phyloP scores from a whole-genome alignment of 2,329 filamentous ascomycete genomes.

The Lecanicillium sp. region DNA sequence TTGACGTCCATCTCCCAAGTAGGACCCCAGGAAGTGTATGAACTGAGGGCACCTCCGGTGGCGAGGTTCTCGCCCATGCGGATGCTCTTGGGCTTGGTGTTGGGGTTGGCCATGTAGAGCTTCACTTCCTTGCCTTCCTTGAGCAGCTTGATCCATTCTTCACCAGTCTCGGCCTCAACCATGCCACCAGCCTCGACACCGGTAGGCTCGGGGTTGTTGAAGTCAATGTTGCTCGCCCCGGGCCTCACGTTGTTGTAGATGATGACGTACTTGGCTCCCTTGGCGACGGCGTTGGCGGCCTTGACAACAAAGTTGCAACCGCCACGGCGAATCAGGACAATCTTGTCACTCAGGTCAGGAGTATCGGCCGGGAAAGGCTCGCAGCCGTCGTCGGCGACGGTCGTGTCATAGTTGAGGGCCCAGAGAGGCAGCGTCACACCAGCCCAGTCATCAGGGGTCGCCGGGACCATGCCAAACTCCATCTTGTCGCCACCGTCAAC shows the following conservation, averaged over 20 bases:
- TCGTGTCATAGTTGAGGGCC: constrained; percentile 39
- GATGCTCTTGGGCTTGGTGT: constrained; percentile 23
- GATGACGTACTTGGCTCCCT: constrained; percentile 52
- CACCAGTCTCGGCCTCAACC: constrained; percentile 32
- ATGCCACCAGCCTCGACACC: constrained; percentile 30
- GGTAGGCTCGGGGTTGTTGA: constrained; percentile 19
- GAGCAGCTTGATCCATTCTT: constrained; percentile 33
- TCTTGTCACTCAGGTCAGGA: constrained; percentile 46
- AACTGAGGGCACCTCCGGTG: constrained; percentile 43
- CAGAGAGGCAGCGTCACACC: constrained; percentile 40
- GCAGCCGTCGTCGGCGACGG: constrained; percentile 10
- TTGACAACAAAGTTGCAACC: constrained; percentile 48
- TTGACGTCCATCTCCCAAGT: constrained; percentile 50
- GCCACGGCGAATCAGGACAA: constrained; percentile 53
- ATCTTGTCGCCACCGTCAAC: constrained; percentile 24
- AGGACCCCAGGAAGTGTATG: constrained; percentile 52
- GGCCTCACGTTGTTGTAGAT: constrained; percentile 48
- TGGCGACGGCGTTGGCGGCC: constrained; percentile 39
- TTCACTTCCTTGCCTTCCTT: constrained; percentile 33
- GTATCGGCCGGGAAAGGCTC: constrained; percentile 23
- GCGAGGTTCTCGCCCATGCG: constrained; percentile 26
- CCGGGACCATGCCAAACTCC: constrained; percentile 35
- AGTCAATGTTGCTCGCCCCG: constrained; percentile 21
- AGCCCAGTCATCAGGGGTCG: constrained; percentile 32
- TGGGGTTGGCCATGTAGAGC: constrained; percentile 34